Conservation (phyloP, 2,329 filamentous ascomycete genomes). For the Colletotrichum sp. region DNA sequence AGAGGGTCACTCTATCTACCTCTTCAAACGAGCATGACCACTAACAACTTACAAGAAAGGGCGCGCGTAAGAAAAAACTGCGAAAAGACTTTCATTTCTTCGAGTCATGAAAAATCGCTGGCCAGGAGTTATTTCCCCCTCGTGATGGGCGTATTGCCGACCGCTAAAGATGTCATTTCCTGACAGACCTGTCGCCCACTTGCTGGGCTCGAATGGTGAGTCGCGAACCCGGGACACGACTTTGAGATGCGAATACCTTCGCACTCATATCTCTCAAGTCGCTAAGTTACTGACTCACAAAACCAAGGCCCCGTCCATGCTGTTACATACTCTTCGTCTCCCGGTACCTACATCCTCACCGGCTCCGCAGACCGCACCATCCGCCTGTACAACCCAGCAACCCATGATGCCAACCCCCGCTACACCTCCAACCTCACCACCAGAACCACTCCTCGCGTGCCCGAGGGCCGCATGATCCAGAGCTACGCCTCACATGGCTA, state of each 20-base stretch:
- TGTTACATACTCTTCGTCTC: conserved; percentile 73
- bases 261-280: neutral
- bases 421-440: conserved; percentile 34
- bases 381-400: conserved; percentile 82
- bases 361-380: conserved; percentile 86
- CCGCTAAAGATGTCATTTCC: conserved; percentile 47
- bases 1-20: neutral
- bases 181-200: conserved; percentile 56
- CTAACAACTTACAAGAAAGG: neutral
- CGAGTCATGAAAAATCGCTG: neutral
- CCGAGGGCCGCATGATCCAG: conserved; percentile 74
- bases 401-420: conserved; percentile 25
- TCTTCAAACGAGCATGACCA: neutral
- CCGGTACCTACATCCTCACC: conserved; percentile 81
- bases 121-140: neutral
- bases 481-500: conserved; percentile 91
- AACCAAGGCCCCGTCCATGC: conserved; percentile 71
- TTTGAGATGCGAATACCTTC: neutral
- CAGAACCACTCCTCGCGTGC: conserved; percentile 38
- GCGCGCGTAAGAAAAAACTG: neutral
- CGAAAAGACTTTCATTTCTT: neutral
- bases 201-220: conserved; percentile 64
- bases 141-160: conserved; percentile 12
- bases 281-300: neutral
- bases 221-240: neutral